These are phyloP conservation scores for Aspergillus viridinutans DNA, from an alignment of 2,329 filamentous ascomycete genomes.

Conservation along the genomic window DNA sequence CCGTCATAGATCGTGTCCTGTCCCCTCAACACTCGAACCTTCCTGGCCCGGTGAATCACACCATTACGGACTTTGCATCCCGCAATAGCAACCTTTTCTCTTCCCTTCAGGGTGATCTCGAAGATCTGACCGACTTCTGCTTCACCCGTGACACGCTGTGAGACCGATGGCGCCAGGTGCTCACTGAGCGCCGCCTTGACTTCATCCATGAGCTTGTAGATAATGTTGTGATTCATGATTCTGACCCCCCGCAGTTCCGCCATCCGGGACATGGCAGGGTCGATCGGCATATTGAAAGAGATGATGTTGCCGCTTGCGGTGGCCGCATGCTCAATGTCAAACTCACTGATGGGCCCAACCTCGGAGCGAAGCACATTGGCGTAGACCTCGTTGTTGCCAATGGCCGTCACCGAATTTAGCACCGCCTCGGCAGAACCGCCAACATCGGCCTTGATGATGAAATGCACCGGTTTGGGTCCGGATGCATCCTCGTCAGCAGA, in stretches of 20 bases:
- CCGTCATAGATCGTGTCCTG: constrained; percentile 75
- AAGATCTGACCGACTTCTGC: constrained; percentile 82
- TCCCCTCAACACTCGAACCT: constrained; percentile 67
- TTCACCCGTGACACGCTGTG: constrained; percentile 73
- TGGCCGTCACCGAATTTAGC: constrained; percentile 66
- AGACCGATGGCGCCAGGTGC: constrained; percentile 63
- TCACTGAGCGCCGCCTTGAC: constrained; percentile 60
- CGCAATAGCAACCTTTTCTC: constrained; percentile 69
- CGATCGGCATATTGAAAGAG: constrained; percentile 76
- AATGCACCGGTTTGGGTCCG: constrained; percentile 61
- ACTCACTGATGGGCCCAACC: constrained; percentile 76
- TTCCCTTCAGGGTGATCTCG: constrained; percentile 72
- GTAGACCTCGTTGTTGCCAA: constrained; percentile 80
- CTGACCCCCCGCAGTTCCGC: constrained; percentile 69
- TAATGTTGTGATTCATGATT: constrained; percentile 75
- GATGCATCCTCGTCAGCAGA: constrained; percentile 34
- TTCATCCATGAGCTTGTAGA: constrained; percentile 49
- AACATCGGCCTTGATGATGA: constrained; percentile 89
- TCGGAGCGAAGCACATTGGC: constrained; percentile 71
- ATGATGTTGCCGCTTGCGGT: constrained; percentile 71
- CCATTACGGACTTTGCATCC: constrained; percentile 87
- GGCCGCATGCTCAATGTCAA: constrained; percentile 82
- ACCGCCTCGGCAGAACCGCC: constrained; percentile 92
- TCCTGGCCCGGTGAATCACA: constrained; percentile 57
- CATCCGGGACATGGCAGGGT: constrained; percentile 62